Evolutionary conservation across 2,329 filamentous ascomycete species (phyloP).

Genomic region (Hypomyces perniciosus): DNA sequence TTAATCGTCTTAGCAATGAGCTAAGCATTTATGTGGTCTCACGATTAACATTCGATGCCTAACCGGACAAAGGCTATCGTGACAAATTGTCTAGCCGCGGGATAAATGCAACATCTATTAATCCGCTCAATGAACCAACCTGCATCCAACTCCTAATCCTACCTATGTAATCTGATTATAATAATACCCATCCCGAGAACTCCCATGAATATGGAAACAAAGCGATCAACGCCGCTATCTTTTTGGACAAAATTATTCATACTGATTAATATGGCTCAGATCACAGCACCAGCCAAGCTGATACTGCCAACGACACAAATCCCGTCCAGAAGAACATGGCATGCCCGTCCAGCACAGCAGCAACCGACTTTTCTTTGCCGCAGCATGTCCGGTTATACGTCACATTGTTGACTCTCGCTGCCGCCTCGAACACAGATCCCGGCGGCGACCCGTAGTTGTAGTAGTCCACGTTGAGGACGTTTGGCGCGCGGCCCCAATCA

Average conservation of each 20-base stretch:
- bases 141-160: too few relatives aligned
- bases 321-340: conserved; percentile 10
- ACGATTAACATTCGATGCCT: too few relatives aligned
- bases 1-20: too few relatives aligned
- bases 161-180: too few relatives aligned
- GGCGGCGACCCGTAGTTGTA: conserved; percentile 63
- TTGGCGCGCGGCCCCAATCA: conserved; percentile 64
- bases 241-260: neutral
- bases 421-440: conserved; percentile 72
- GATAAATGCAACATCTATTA: too few relatives aligned
- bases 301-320: conserved; percentile 16
- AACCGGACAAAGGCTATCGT: too few relatives aligned
- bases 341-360: neutral
- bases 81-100: too few relatives aligned
- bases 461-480: conserved; percentile 77
- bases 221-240: too few relatives aligned
- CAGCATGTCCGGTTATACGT: conserved; percentile 58
- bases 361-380: conserved; percentile 35
- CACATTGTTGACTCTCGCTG: conserved; percentile 64
- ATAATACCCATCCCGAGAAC: too few relatives aligned
- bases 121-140: too few relatives aligned
- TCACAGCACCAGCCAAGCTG: conserved; percentile 11
- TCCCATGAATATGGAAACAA: too few relatives aligned
- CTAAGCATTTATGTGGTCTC: too few relatives aligned
- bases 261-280: neutral